Base-by-base conservation (phyloP, 2,329 filamentous ascomycete genomes). In the Fonsecaea multimorphosa region DNA sequence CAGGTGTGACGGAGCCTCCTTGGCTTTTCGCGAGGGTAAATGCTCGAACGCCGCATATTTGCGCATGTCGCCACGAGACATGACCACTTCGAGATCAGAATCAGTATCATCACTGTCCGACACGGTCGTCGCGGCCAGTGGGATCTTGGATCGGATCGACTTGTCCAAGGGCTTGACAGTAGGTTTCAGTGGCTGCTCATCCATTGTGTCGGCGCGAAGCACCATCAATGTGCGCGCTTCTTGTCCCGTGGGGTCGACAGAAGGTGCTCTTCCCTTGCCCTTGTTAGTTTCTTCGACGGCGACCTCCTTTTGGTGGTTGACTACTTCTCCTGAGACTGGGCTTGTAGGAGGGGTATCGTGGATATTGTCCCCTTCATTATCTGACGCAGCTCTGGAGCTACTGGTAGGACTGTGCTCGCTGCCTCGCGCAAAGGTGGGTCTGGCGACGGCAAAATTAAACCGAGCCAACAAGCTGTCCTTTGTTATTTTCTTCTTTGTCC, bases 401-500 rank as follows among this genome's bases (percentile, higher is more conserved):
- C 80, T 71, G 12, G 79, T 77, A 61, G 82, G 74, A 2, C 77
- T 76, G 9, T 76, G 76, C 24, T 75, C 77, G 4, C 67, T 68
- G 5, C 65, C 65, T 12, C n/a, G 53, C 22, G 46, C 36, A 19
- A 54, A 7, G 55, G 67, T 67, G n/a, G 70, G 65, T 27, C 70
- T 59, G 4, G 68, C 58, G 58, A 66, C 61, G n/a, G 71, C 24
- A 73, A 89, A 93, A 74, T 93, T 93, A 81, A 98, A 97, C 27
- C 87, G 86, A 60, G 92, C 89, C 73, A 98, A 91, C 1, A 99
- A 83, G 65, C 91, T 91, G 40, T 88, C 87, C 72, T 93, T 95
- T 6, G 89, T 88, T 70, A 97, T 91, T 80, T 92, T 96, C 83
- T 95, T 98, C 78, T 91, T 93, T 1, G 92, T 96, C 79, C 89